Percentiles rank a stretch among this genome's conserved stretches.
These are phyloP conservation scores for Apophysomyces trapeziformis DNA, from an alignment of 371 early-diverging fungal species.

Conservation along the genomic window DNA sequence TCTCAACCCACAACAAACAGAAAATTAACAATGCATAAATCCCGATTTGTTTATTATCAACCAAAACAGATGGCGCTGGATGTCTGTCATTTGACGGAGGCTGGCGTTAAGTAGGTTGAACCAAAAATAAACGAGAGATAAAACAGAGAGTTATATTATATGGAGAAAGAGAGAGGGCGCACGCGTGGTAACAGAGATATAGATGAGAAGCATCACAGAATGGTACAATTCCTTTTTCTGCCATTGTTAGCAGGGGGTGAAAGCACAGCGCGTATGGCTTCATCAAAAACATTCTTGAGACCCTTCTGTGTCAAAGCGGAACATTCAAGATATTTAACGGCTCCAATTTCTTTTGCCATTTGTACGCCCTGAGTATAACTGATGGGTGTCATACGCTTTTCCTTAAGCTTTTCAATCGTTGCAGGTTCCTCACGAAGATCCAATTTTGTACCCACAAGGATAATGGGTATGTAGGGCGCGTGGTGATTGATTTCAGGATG, in stretches of 20 bases:
- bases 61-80: no score
- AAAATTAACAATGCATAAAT: no score
- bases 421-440: conserved; percentile 95
- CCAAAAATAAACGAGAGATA: no score
- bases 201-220: conserved; percentile 58
- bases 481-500: conserved; percentile 93
- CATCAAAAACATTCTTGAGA: conserved; percentile 96
- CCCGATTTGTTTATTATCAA: no score
- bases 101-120: no score
- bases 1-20: no score
- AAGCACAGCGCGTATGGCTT: conserved; percentile 94
- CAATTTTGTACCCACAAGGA: conserved; percentile 96
- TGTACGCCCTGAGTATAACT: conserved; percentile 84
- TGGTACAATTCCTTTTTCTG: conserved; percentile 71
- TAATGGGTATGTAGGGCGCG: conserved; percentile 90
- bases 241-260: conserved; percentile 66
- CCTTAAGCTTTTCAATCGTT: conserved; percentile 82
- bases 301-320: conserved; percentile 97
- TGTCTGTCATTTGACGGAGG: no score
- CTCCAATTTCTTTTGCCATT: conserved; percentile 88
- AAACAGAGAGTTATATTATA: neutral
- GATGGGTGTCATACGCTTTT: conserved; percentile 89
- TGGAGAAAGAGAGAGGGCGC: conserved; percentile 29
- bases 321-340: conserved; percentile 95
- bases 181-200: neutral